These are phyloP conservation scores for Jamesozyma spencerorum DNA, from an alignment of 805 yeast genomes.

Conservation along the genomic window DNA sequence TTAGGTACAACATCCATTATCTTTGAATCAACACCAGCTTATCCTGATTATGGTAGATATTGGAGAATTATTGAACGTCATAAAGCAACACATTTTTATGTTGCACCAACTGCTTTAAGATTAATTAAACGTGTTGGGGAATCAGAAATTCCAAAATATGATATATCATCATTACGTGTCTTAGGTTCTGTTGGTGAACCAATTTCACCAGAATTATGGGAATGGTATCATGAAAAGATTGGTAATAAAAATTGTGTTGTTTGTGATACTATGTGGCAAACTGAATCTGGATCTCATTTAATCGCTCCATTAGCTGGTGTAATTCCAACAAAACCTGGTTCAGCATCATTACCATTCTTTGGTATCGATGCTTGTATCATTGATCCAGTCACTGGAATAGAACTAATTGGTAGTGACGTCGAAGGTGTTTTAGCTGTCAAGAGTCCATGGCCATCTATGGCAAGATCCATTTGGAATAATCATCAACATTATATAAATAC, in stretches of 20 bases:
- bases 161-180: slow-evolving; percentile 78
- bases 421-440: slow-evolving; percentile 93
- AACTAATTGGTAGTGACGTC: slow-evolving; percentile 75
- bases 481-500: slow-evolving; percentile 83
- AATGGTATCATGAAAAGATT: slow-evolving; percentile 90
- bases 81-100: slow-evolving; percentile 91
- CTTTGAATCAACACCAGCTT: slow-evolving; percentile 96
- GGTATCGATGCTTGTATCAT: slow-evolving; percentile 86
- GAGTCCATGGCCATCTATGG: slow-evolving; percentile 97
- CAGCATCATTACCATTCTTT: slow-evolving; percentile 93
- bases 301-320: slow-evolving; percentile 93
- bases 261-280: slow-evolving; percentile 97
- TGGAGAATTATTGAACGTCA: slow-evolving; percentile 91
- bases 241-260: slow-evolving; percentile 87
- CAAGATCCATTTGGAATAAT: slow-evolving; percentile 88
- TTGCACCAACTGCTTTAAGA: slow-evolving; percentile 96
- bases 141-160: slow-evolving; percentile 67
- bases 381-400: slow-evolving; percentile 88
- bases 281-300: slow-evolving; percentile 93
- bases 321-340: slow-evolving; percentile 92
- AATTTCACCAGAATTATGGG: slow-evolving; percentile 96
- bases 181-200: slow-evolving; percentile 98
- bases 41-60: slow-evolving; percentile 89
- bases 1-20: slow-evolving; percentile 86
- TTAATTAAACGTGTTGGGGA: slow-evolving; percentile 86